These are phyloP conservation scores for Laguncularia racemosa DNA, from an alignment of 345 rosid species.

Conservation along the genomic window DNA sequence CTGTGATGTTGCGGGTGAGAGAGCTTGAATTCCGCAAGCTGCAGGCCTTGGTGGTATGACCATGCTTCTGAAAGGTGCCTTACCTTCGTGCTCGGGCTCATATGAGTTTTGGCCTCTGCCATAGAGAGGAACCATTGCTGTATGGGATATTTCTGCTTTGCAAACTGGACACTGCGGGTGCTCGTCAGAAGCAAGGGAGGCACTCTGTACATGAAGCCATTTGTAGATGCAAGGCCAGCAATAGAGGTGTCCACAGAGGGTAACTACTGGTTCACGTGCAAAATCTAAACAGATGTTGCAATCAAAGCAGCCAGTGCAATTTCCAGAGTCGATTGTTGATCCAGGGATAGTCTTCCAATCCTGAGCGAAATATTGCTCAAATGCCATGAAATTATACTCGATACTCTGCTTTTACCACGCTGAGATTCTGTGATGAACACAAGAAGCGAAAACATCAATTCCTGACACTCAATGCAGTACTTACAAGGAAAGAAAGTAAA, in stretches of 20 bases:
- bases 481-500: no score
- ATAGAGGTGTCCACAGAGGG: constrained; percentile 22
- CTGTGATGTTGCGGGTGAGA: constrained; percentile 2
- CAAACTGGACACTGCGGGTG: constrained; percentile 67
- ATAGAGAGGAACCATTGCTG: constrained; percentile 81
- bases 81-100: constrained; percentile 15
- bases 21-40: constrained; percentile 2
- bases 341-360: constrained; percentile 14
- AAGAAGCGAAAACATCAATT: neutral
- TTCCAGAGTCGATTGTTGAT: constrained; percentile 5
- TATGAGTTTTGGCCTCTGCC: constrained; percentile 56
- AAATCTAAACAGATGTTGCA: constrained; percentile 23
- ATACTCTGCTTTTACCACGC: neutral
- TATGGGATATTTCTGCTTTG: constrained; percentile 52
- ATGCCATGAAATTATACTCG: constrained; percentile 9
- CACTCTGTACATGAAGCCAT: constrained; percentile 19
- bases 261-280: constrained; percentile 16
- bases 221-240: constrained; percentile 24
- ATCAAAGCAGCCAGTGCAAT: constrained; percentile 12
- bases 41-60: constrained; percentile 59
- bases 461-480: neutral
- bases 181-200: constrained; percentile 18
- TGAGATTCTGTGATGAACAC: constrained; percentile 1
- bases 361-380: constrained; percentile 14
- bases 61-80: constrained; percentile 18